Evolutionary conservation across 352 stramenopile species (phyloP).

Genomic region (Blastocystis sp.): DNA sequence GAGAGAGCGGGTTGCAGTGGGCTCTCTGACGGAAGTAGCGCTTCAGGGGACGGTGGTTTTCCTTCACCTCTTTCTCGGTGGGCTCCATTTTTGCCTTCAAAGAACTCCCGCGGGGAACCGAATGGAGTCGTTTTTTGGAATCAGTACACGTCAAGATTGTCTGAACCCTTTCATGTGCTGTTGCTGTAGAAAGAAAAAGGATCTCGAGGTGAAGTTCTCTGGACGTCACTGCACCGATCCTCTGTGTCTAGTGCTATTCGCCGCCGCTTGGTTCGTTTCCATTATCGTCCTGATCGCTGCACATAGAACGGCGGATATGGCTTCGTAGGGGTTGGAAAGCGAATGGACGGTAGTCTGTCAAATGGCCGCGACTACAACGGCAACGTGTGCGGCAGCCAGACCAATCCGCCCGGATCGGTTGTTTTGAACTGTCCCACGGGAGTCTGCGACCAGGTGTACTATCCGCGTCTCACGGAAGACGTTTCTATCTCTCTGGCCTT

Average conservation of each 20-base stretch:
- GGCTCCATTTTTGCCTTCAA: not conserved
- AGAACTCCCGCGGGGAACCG: not conserved
- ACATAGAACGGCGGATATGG: slow-evolving; percentile 15
- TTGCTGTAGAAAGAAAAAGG: slow-evolving; percentile 62
- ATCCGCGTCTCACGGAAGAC: slow-evolving; percentile 80
- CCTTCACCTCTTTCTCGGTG: not conserved
- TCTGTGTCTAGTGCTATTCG: slow-evolving; percentile 41
- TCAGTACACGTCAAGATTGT: not conserved
- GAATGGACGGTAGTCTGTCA: slow-evolving; percentile 4
- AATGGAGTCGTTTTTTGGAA: not conserved
- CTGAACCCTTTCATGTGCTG: slow-evolving; percentile 1
- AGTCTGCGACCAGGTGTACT: slow-evolving; percentile 76
- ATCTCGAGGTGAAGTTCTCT: slow-evolving; percentile 39
- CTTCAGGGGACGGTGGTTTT: slow-evolving; percentile 80
- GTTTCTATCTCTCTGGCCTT: slow-evolving; percentile 76
- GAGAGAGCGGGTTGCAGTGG: slow-evolving; percentile 91
- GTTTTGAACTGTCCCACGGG: slow-evolving; percentile 60
- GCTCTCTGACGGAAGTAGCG: slow-evolving; percentile 91
- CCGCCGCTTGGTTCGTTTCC: slow-evolving; percentile 39
- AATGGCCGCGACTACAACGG: slow-evolving; percentile 77
- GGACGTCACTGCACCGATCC: slow-evolving; percentile 52
- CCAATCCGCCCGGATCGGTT: not conserved
- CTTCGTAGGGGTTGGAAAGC: not conserved
- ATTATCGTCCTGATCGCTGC: slow-evolving; percentile 50
- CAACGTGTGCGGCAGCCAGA: slow-evolving; percentile 77